Conservation (phyloP, 768 basidiomycete genomes). For the Pleurotus sapidus region DNA sequence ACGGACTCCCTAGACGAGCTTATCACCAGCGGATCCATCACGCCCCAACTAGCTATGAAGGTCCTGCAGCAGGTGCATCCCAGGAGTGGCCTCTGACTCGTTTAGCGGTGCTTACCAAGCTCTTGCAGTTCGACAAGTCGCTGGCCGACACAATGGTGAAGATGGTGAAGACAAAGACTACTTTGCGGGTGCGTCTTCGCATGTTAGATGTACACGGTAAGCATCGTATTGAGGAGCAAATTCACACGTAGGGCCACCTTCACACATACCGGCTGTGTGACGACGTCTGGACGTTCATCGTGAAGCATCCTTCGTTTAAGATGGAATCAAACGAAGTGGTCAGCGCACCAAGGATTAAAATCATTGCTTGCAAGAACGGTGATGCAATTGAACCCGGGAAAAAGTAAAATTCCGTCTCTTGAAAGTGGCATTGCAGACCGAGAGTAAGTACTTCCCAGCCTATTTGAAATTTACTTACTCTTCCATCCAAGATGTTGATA, state of each 20-base stretch:
- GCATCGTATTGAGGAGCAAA: neutral
- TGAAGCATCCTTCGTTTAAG: constrained; percentile 90
- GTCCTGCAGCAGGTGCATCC: constrained; percentile 87
- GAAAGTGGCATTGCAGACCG: neutral
- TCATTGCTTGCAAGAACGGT: constrained; percentile 97
- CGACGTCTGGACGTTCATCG: constrained; percentile 99
- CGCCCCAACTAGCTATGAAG: constrained; percentile 98
- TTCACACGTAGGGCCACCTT: constrained; percentile 67
- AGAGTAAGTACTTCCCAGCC: constrained; percentile 11
- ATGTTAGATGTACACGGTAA: neutral
- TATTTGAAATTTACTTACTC: neutral
- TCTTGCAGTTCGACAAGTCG: constrained; percentile 88
- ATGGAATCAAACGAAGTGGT: constrained; percentile 90
- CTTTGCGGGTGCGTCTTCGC: constrained; percentile 68
- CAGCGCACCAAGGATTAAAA: constrained; percentile 80
- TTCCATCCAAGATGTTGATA: neutral
- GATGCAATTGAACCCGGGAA: constrained; percentile 83
- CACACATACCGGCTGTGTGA: constrained; percentile 92
- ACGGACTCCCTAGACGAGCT: constrained; percentile 98
- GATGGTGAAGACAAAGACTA: constrained; percentile 93
- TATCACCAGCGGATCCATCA: constrained; percentile 94
- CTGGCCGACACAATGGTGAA: constrained; percentile 91
- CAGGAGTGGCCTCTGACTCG: neutral
- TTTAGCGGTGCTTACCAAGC: neutral
- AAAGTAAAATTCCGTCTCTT: constrained; percentile 40